Evolutionary conservation across 495 filamentous ascomycete genomes (phyloP).

Genomic region (Astrothelium subdiscretum): DNA sequence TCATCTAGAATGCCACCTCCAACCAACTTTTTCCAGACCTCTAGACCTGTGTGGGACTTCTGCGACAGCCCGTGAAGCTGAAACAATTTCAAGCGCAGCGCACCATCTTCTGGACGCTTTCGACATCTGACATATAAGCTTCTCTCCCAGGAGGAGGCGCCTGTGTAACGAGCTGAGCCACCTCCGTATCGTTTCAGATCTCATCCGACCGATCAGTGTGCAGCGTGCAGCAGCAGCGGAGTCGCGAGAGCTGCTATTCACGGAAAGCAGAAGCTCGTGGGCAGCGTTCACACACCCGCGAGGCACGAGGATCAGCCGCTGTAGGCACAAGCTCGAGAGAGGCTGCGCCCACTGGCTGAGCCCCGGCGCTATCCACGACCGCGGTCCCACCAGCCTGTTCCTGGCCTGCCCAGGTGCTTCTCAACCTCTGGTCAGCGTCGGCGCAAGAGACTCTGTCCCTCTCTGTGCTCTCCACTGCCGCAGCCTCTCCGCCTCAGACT

Average conservation of each 20-base stretch:
- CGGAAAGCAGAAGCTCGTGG: neutral
- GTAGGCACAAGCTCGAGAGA: constrained; percentile 1
- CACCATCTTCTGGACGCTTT: neutral
- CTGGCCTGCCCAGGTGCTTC: neutral
- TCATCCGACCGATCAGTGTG: neutral
- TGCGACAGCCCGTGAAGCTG: neutral
- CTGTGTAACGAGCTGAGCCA: neutral
- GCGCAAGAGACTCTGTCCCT: neutral
- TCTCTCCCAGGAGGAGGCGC: neutral
- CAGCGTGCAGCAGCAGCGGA: neutral
- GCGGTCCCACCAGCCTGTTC: neutral
- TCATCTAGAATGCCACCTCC: no score
- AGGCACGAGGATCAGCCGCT: neutral
- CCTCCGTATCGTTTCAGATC: constrained; percentile 1
- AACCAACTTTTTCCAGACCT: no score
- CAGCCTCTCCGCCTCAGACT: neutral
- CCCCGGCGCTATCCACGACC: neutral
- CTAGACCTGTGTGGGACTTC: no score
- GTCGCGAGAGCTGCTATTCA: neutral
- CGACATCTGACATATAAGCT: neutral
- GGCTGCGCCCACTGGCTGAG: constrained; percentile 2
- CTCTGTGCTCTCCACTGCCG: neutral
- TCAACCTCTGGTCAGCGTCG: neutral
- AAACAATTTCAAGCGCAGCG: neutral
- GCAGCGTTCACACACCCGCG: neutral